A percentile compares a stretch with the other conserved stretches of the same genome.
These are phyloP conservation scores for Yarrowia phangngaensis DNA, from an alignment of 805 yeast genomes.

Conservation along the genomic window DNA sequence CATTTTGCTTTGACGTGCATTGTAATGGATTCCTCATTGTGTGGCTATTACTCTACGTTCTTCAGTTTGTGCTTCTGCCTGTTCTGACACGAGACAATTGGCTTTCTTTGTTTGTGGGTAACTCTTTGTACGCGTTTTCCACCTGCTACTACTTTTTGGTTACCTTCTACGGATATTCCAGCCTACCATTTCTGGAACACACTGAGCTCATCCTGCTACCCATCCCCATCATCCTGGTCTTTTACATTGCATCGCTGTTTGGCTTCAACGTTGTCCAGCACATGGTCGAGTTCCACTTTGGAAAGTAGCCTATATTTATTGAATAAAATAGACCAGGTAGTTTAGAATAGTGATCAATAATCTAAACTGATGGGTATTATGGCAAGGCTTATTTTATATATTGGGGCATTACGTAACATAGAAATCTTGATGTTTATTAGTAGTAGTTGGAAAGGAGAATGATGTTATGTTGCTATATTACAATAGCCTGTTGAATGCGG, in stretches of 20 bases:
- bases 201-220: constrained; percentile 63
- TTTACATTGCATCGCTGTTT: constrained; percentile 58
- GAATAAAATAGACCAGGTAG: not conserved
- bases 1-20: constrained; percentile 90
- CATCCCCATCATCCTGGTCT: constrained; percentile 53
- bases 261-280: constrained; percentile 71
- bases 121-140: constrained; percentile 70
- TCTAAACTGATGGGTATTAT: constrained; percentile 16
- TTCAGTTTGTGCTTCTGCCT: constrained; percentile 75
- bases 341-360: not conserved
- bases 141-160: constrained; percentile 71
- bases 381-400: no score
- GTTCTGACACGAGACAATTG: constrained; percentile 60
- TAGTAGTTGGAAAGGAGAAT: no score
- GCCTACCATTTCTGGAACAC: constrained; percentile 61
- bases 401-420: not conserved
- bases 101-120: constrained; percentile 69
- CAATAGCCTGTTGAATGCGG: no score
- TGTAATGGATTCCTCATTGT: constrained; percentile 82
- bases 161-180: constrained; percentile 84
- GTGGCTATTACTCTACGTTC: constrained; percentile 69
- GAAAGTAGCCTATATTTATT: constrained; percentile 28
- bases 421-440: not conserved
- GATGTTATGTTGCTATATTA: no score
- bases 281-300: constrained; percentile 50